These are phyloP conservation scores for Prinsepia uniflora DNA, from an alignment of 306 rosid genomes.

Conservation along the genomic window DNA sequence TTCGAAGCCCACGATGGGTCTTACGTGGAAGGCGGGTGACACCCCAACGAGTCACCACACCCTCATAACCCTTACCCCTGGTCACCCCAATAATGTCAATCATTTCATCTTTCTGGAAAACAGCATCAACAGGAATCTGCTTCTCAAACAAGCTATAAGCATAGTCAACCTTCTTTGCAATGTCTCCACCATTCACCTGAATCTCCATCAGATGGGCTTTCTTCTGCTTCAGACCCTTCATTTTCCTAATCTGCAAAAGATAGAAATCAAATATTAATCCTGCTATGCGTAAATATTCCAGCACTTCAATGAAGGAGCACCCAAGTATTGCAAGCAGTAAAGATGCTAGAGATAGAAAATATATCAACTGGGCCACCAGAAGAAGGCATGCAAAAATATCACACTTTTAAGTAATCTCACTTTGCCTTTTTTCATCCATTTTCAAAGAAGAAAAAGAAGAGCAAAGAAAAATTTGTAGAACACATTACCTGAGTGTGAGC, in stretches of 20 bases:
- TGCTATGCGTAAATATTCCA: neutral
- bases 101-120: slow-evolving; percentile 88
- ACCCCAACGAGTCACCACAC: slow-evolving; percentile 91
- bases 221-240: slow-evolving; percentile 50
- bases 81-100: slow-evolving; percentile 81
- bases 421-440: no score
- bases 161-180: slow-evolving; percentile 36
- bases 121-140: slow-evolving; percentile 64
- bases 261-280: neutral
- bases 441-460: no score
- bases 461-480: no score
- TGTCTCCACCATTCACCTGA: slow-evolving; percentile 44
- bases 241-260: slow-evolving; percentile 34
- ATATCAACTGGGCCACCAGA: no score
- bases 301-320: neutral
- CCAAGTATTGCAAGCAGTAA: no score
- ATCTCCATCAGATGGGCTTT: slow-evolving; percentile 54
- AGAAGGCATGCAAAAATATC: no score
- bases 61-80: slow-evolving; percentile 78
- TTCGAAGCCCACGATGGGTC: slow-evolving; percentile 79
- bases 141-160: slow-evolving; percentile 45
- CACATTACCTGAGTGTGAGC: slow-evolving; percentile 73
- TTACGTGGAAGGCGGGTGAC: slow-evolving; percentile 83
- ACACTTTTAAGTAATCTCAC: no score
- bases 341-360: neutral